Base-by-base conservation (phyloP, 129 eudicot genomes). In the Flaveria ramosissima region DNA sequence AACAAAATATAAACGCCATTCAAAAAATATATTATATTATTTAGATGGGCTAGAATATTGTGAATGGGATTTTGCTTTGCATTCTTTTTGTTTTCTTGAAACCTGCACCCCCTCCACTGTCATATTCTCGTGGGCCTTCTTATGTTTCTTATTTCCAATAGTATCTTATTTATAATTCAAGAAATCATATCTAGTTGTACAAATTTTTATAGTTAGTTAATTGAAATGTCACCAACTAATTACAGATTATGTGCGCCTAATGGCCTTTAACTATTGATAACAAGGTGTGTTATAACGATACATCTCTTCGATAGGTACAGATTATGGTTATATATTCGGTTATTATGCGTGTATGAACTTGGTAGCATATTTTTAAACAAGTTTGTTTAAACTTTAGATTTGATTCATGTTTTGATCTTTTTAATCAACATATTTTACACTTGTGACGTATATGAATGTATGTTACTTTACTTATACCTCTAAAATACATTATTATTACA, bases 71-170 rank as follows among this genome's bases (percentile, higher is more conserved):
- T 79, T 79, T 36, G 78, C 73, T 71, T 79, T 72, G 78, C 83
- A 10, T 71, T 72, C 78, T 62, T 79, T 79, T 79, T 79, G 83
- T 79, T 79, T 78, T 79, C 72, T 79, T 72, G 83, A 50, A 63
- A 79, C 78, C 77, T 65, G 24, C 73, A 79, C 78, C 78, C 59
- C 77, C 61, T 60, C 77, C 77, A 71, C 65, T 71, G 72, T 24
- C 83, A 79, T 79, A 57, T 79, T 79, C 73, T 74, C 78, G 85
- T 83, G 83, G 93, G 89, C 71, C 72, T 74, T 68, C 75, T 75
- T 68, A 19, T 81, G 77, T 83, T 83, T 79, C 64, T 10, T 82
- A 51, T 79, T 66, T 65, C 2, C 45, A 61, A 39, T 32, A 36
- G 6, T 36, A 36, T 36, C 16, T 46, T 43, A 17, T 32, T 43